Base-by-base conservation (phyloP, 805 yeast species). In the Candida hispaniensis region DNA sequence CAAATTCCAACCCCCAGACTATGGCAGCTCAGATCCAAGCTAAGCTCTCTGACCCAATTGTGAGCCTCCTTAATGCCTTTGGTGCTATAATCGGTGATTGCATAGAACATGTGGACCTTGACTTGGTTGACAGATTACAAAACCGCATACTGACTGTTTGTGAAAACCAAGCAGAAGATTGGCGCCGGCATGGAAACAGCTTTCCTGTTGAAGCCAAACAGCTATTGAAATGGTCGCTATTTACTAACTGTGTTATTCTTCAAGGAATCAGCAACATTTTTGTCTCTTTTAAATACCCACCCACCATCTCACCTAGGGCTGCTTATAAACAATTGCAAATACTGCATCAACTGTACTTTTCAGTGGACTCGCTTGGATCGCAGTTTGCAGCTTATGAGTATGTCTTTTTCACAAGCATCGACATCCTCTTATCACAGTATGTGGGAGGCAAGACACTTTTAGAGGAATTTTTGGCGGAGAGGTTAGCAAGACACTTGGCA, bases 341-440 rank as follows among this genome's bases (percentile, higher is more conserved):
- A 4, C 42, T 54, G 7, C 42, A 40, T 24, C 40, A 43, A 10
- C 19, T 47, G 7, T 46, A 52, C 34, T 52, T 50, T 22, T 40
- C 52, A 7, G 46, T 53, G 7, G 34, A 40, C 6, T 39, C 44
- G 8, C 39, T 54, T 19, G 56, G 57, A 1, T 30, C 42, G 8
- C 55, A 52, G 9, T 52, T 53, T 30, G 43, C 45, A 4, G 63
- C 70, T 8, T 77, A 72, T 51, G 73, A 73, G 45, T 76, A 72
- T 50, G 70, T 73, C 10, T 70, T 70, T 43, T 58, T 65, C 26
- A 54, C 73, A 4, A 47, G 70, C 7, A 39, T 70, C 2, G 79
- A 72, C 41, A 50, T 56, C 0, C 48, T 59, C 19, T 25, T 11
- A 13, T 39, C 28, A 14, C 30, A 20, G 18, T 17, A 27, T 18